Evolutionary conservation across 306 rosid species (phyloP).

Genomic region (Gynostemma pentaphyllum): DNA sequence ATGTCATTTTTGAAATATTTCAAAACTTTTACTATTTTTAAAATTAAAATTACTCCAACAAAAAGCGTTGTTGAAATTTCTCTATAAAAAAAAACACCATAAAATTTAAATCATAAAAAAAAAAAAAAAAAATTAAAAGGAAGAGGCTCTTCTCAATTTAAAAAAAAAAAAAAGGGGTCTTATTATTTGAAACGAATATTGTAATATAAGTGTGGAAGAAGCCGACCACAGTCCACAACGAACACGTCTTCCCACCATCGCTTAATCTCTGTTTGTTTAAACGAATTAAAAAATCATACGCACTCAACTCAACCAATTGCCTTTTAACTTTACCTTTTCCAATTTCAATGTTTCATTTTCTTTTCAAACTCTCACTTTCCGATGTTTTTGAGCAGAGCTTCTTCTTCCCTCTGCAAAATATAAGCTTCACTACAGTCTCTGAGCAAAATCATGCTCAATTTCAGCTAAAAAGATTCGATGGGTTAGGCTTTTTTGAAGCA

Average conservation of each 20-base stretch:
- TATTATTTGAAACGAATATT: background rate
- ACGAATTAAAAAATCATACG: slow-evolving; percentile 4
- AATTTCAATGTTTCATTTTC: background rate
- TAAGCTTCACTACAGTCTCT: background rate
- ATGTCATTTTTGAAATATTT: too few relatives aligned
- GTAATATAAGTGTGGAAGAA: background rate
- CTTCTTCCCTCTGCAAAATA: background rate
- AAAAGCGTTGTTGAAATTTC: too few relatives aligned
- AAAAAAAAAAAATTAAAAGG: too few relatives aligned
- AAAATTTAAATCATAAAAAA: too few relatives aligned
- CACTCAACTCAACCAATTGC: background rate
- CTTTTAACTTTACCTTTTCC: slow-evolving; percentile 9
- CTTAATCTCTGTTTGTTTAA: background rate
- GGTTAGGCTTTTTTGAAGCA: background rate
- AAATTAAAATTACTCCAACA: too few relatives aligned
- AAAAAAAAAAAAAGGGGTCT: background rate
- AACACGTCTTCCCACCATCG: slow-evolving; percentile 10
- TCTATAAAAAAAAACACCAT: too few relatives aligned
- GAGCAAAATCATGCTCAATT: background rate
- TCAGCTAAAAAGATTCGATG: background rate
- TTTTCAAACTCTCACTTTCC: slow-evolving; percentile 6
- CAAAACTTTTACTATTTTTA: too few relatives aligned
- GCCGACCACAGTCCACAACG: background rate
- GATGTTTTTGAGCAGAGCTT: background rate
- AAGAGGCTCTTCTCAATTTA: too few relatives aligned